phyloP scores from a whole-genome alignment of 2,329 filamentous ascomycete genomes.

The Paracorniculantispora psalliotae region DNA sequence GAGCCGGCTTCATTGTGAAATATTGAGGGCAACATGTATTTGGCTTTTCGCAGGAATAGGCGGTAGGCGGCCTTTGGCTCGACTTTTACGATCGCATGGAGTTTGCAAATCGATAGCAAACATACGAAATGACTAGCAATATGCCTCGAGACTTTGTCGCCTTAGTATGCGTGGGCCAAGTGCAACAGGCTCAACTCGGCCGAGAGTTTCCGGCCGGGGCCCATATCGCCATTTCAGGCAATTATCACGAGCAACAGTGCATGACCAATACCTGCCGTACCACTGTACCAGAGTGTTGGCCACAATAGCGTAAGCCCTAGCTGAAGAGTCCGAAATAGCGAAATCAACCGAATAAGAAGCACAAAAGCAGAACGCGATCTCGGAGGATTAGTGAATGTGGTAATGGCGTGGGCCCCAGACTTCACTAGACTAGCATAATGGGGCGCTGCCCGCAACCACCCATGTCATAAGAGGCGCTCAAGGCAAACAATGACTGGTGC shows the following conservation, averaged over 20 bases:
- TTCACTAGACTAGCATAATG: not conserved
- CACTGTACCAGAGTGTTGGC: not conserved
- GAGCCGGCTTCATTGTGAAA: not conserved
- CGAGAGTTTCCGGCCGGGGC: not conserved
- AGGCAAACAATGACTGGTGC: not conserved
- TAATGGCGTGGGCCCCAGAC: not conserved
- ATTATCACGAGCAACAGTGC: too few species aligned
- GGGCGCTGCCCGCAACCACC: not conserved
- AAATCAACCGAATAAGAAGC: not conserved
- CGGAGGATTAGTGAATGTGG: not conserved
- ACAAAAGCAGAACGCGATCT: not conserved
- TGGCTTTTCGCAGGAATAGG: too few species aligned
- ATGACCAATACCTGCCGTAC: too few species aligned
- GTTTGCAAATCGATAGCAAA: too few species aligned
- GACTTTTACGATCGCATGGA: too few species aligned
- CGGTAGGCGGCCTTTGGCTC: too few species aligned
- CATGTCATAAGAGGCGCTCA: not conserved
- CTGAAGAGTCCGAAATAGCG: not conserved
- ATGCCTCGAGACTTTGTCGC: too few species aligned
- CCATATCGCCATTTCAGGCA: not conserved
- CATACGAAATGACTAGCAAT: too few species aligned
- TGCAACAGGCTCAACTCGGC: not conserved
- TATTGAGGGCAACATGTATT: too few species aligned
- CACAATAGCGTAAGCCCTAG: not conserved
- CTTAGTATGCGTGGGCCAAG: too few species aligned